A percentile compares a stretch with the other conserved stretches of the same genome.
Evolutionary conservation across 306 rosid genomes (phyloP).

Genomic region (Rosa chinensis): DNA sequence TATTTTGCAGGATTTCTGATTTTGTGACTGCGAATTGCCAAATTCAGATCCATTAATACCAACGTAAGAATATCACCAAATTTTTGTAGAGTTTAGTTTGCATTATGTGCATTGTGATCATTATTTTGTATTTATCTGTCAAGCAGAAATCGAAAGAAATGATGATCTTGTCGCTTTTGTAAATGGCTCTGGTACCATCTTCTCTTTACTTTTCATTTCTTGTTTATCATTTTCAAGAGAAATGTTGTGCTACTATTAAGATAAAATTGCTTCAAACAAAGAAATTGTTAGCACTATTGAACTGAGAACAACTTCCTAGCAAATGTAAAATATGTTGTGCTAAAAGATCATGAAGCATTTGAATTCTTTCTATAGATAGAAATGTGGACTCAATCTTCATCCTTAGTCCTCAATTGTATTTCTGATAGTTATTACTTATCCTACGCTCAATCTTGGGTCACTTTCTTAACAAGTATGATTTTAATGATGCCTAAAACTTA

Average conservation of each 20-base stretch:
- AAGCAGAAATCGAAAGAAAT: slow-evolving; percentile 64
- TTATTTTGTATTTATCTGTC: slow-evolving; percentile 26
- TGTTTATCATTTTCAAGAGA: neutral
- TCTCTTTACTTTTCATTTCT: neutral
- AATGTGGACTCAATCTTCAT: too few species aligned
- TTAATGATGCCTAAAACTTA: neutral
- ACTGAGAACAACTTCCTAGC: too few species aligned
- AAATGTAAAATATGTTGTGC: too few species aligned
- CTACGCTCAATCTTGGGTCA: too few species aligned
- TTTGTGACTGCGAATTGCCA: slow-evolving; percentile 58
- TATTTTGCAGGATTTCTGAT: slow-evolving; percentile 34
- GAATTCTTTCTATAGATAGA: too few species aligned
- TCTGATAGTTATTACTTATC: too few species aligned
- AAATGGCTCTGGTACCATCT: slow-evolving; percentile 38
- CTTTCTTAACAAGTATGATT: too few species aligned
- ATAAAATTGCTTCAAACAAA: neutral
- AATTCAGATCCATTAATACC: slow-evolving; percentile 77
- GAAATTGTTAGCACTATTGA: too few species aligned
- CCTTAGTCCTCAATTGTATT: neutral
- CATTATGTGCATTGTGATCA: slow-evolving; percentile 17
- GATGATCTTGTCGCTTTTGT: slow-evolving; percentile 39
- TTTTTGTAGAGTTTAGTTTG: slow-evolving; percentile 23
- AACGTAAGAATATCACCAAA: slow-evolving; percentile 52
- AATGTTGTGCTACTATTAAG: neutral
- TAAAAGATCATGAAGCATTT: too few species aligned